These are phyloP conservation scores for Sporothrix luriei DNA, from an alignment of 2,329 filamentous ascomycete genomes.

Conservation along the genomic window DNA sequence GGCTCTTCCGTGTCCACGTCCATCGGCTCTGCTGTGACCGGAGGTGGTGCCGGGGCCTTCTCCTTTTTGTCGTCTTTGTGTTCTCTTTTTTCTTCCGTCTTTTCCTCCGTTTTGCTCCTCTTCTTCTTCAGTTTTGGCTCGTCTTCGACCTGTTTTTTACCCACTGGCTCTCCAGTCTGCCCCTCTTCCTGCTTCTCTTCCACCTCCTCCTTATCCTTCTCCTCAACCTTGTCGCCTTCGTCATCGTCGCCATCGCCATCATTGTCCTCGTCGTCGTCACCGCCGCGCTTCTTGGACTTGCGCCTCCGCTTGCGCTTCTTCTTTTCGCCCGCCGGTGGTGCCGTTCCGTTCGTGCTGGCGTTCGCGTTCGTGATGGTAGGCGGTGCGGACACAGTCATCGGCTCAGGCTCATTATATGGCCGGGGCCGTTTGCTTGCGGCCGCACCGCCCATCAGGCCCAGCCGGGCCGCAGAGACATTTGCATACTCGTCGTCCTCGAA, in stretches of 20 bases:
- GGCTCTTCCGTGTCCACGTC: conserved; percentile 3
- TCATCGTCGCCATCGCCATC: not conserved
- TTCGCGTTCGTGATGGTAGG: not conserved
- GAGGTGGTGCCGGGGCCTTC: conserved; percentile 26
- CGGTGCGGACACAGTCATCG: not conserved
- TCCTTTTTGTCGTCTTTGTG: conserved; percentile 42
- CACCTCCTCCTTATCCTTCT: not conserved
- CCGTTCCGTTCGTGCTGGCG: conserved; percentile 2
- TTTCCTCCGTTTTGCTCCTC: not conserved
- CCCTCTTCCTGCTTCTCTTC: not conserved
- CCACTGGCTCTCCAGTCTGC: not conserved
- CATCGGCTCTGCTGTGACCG: conserved; percentile 4
- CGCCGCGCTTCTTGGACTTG: conserved; percentile 33
- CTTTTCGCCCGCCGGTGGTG: conserved; percentile 28
- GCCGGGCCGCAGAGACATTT: conserved; percentile 21
- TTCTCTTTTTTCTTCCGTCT: conserved; percentile 36
- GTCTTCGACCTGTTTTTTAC: not conserved
- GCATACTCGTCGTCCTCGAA: conserved; percentile 37
- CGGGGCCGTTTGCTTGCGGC: conserved; percentile 27
- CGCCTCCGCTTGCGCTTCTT: conserved; percentile 34
- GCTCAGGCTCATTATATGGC: conserved; percentile 1
- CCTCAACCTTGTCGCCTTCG: not conserved
- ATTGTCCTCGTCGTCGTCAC: conserved; percentile 16
- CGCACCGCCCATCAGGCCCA: conserved; percentile 10
- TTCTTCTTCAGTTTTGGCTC: not conserved